Percentiles rank a stretch among this genome's conserved stretches.
Conservation (phyloP, 1,284 basidiomycete genomes). For the Ceratobasidium sp. region DNA sequence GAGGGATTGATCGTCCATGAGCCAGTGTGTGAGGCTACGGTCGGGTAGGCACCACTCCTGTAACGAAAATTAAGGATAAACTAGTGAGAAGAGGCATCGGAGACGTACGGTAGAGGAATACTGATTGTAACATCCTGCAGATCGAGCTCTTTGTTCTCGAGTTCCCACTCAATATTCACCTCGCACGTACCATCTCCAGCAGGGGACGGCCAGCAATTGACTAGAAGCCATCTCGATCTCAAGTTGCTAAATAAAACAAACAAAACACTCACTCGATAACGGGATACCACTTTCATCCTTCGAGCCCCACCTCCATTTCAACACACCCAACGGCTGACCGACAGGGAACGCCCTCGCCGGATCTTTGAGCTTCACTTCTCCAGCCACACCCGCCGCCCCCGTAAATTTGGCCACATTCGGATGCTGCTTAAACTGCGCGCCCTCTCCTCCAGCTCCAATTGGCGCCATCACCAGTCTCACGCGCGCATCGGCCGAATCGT, state of each 20-base stretch:
- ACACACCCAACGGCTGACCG: slow-evolving; percentile 76
- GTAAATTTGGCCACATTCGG: slow-evolving; percentile 93
- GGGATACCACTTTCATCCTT: slow-evolving; percentile 95
- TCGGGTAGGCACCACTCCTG: slow-evolving; percentile 85
- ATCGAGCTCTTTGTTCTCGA: slow-evolving; percentile 85
- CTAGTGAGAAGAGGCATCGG: neutral
- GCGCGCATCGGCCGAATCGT: slow-evolving; percentile 81
- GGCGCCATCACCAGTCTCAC: slow-evolving; percentile 79
- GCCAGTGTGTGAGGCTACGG: slow-evolving; percentile 79
- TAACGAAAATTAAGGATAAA: slow-evolving; percentile 25
- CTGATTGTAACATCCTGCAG: slow-evolving; percentile 90
- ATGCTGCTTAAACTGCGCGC: slow-evolving; percentile 96
- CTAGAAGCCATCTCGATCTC: slow-evolving; percentile 60
- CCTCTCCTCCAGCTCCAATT: slow-evolving; percentile 67
- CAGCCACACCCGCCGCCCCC: slow-evolving; percentile 64
- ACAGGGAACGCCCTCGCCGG: slow-evolving; percentile 87
- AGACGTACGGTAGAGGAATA: slow-evolving; percentile 89
- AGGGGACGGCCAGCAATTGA: slow-evolving; percentile 97
- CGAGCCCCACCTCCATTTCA: slow-evolving; percentile 93
- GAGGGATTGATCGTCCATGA: slow-evolving; percentile 86
- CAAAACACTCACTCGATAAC: slow-evolving; percentile 78
- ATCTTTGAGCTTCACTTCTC: slow-evolving; percentile 89
- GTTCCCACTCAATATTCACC: slow-evolving; percentile 97
- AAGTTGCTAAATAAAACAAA: neutral
- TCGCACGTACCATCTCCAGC: slow-evolving; percentile 92